A percentile compares a stretch with the other conserved stretches of the same genome.
Conservation (phyloP, 2,329 filamentous ascomycete genomes). For the Aspergillus pseudonomiae region DNA sequence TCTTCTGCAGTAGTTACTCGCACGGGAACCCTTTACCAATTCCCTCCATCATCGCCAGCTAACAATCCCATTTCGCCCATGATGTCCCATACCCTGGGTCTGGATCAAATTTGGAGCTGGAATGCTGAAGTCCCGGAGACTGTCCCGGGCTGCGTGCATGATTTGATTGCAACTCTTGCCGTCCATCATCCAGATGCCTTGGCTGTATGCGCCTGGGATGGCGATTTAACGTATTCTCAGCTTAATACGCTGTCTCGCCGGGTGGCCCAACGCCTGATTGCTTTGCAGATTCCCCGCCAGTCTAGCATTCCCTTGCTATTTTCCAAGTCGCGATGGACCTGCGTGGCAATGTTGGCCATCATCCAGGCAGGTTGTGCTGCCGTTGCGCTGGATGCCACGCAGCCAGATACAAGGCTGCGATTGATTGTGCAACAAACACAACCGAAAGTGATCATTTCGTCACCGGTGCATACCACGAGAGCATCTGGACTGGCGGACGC, state of each 20-base stretch:
- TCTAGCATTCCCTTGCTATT: slow-evolving; percentile 6
- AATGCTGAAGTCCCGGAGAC: background rate
- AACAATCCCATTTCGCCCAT: background rate
- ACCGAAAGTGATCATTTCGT: background rate
- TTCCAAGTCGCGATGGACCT: slow-evolving; percentile 8
- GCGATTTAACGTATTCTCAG: slow-evolving; percentile 10
- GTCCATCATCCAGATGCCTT: background rate
- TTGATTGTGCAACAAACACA: background rate
- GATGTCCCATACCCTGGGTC: background rate
- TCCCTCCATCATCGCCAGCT: background rate
- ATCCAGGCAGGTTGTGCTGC: background rate
- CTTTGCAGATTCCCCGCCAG: background rate
- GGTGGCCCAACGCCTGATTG: background rate
- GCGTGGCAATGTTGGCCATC: slow-evolving; percentile 8
- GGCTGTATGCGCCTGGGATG: slow-evolving; percentile 14
- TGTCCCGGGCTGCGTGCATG: background rate
- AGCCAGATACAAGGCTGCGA: background rate
- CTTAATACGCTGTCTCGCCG: background rate
- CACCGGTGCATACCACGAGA: background rate
- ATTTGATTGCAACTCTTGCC: background rate
- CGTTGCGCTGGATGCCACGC: background rate
- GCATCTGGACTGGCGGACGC: background rate
- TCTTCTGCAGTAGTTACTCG: background rate
- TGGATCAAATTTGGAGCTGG: slow-evolving; percentile 1
- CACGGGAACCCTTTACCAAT: background rate